Conservation (phyloP, 805 yeast genomes). For the Candida piceae region DNA sequence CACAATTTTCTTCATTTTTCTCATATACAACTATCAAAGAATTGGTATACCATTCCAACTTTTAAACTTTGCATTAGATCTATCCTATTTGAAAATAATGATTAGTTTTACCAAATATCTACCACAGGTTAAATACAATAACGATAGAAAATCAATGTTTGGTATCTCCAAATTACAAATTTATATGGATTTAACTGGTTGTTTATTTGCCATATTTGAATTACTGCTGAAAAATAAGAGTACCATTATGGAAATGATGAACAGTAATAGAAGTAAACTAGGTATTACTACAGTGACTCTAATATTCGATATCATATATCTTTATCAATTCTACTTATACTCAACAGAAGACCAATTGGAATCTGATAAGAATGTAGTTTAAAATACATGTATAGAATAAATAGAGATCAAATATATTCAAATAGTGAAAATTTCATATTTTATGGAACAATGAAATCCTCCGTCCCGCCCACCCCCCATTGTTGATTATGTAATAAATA, state of each 20-base stretch:
- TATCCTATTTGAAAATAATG: conserved; percentile 40
- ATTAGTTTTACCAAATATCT: conserved; percentile 45
- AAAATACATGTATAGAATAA: no score
- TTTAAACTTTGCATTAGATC: conserved; percentile 35
- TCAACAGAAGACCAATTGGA: no score
- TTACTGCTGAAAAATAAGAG: conserved; percentile 33
- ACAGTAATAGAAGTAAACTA: conserved; percentile 40
- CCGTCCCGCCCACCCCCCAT: no score
- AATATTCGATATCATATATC: conserved; percentile 25
- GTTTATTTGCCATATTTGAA: conserved; percentile 35
- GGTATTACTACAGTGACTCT: conserved; percentile 35
- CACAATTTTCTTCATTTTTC: conserved; percentile 7
- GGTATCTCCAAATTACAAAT: conserved; percentile 41
- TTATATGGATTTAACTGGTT: conserved; percentile 38
- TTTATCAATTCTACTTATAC: conserved; percentile 24
- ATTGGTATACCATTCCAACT: conserved; percentile 15
- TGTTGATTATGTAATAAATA: no score
- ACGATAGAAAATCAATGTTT: conserved; percentile 36
- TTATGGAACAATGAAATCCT: no score
- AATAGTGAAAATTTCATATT: no score
- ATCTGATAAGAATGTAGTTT: no score
- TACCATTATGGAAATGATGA: conserved; percentile 21
- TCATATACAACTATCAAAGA: conserved; percentile 11
- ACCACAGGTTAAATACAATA: conserved; percentile 43
- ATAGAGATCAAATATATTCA: no score